Evolutionary conservation across 2,329 filamentous ascomycete species (phyloP), one percentile per base, ranked within the genome.

Genomic region (Balansia obtecta): DNA sequence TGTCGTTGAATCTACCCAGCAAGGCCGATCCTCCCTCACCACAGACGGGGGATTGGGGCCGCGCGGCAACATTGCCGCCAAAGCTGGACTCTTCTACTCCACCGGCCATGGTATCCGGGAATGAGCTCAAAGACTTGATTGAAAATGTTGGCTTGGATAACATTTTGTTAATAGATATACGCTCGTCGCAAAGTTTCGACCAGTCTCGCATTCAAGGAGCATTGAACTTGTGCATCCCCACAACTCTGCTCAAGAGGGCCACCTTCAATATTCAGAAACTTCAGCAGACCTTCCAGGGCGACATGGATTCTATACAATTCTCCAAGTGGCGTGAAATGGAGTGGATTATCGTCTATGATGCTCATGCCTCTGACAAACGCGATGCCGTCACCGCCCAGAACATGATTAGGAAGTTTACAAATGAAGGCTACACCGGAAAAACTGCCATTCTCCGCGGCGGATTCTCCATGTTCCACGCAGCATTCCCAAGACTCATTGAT

Each of bases 201-300:
- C 75, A 79, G 44, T 83, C 86, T 20, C 81, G 86, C 32, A 86
- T 97, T 50, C 71, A 75, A 46, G 83, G 84, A n/a, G 88, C 91
- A 0, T 69, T 98, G 33, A 97, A 94, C 62, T 72, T 98, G 5
- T 97, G 93, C 62, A 95, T 97, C 53, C 93, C 93, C 0, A 97
- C 93, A 0, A 97, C 91, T 0, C 71, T 98, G 13, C 70, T 98
- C 16, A 97, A 97, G 67, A 77, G 93, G 46, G 83, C 88, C 0
- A 94, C 89, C 0, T 97, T 94, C 67, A 91, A 91, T 58, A 78
- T 95, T 12, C 76, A 89, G 54, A 96, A 94, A 63, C 72, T 98
- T 33, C 81, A 87, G 56, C 85, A 90, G 54, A 96, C 88, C 0
- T 94, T 98, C 62, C 85, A 87, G 53, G 78, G 77, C 13, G 78